A percentile compares a stretch with the other conserved stretches of the same genome.
Evolutionary conservation across 495 filamentous ascomycete genomes (phyloP).

Genomic region (Neohortaea acidophila): DNA sequence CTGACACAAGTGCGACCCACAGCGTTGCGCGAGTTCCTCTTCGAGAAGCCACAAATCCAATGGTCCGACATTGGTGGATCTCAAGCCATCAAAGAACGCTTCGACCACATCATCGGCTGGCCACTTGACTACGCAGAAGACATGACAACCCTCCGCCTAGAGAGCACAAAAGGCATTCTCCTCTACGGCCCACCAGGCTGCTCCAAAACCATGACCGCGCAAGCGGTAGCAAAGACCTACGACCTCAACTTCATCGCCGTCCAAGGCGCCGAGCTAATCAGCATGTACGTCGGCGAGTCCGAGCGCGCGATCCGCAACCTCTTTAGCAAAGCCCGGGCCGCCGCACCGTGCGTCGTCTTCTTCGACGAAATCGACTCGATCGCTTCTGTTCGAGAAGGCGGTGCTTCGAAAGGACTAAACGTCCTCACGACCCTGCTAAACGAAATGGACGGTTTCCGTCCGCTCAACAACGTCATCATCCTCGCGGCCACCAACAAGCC

Average conservation of each 20-base stretch:
- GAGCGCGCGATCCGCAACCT: constrained; percentile 78
- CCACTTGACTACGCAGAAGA: constrained; percentile 49
- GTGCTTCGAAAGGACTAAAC: constrained; percentile 44
- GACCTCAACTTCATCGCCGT: constrained; percentile 91
- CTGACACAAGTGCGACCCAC: constrained; percentile 52
- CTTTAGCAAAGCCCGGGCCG: constrained; percentile 73
- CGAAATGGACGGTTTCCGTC: constrained; percentile 93
- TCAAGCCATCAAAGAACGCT: constrained; percentile 55
- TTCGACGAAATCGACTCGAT: constrained; percentile 98
- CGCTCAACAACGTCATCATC: constrained; percentile 66
- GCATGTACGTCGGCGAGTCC: constrained; percentile 95
- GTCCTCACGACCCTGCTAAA: constrained; percentile 83
- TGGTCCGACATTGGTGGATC: constrained; percentile 91
- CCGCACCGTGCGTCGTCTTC: constrained; percentile 86
- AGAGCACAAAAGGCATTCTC: constrained; percentile 67
- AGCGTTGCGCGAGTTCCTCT: constrained; percentile 78
- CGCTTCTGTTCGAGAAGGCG: constrained; percentile 45
- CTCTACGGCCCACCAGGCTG: constrained; percentile 93
- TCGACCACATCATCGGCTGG: constrained; percentile 49
- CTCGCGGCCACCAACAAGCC: constrained; percentile 93
- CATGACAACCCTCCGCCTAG: constrained; percentile 43
- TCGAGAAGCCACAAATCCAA: constrained; percentile 70
- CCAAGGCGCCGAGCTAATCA: constrained; percentile 89
- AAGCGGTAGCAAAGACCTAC: constrained; percentile 81
- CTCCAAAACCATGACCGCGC: constrained; percentile 86